Evolutionary conservation across 176 grass and related monocot species (phyloP), one percentile per base, ranked within the genome.

Genomic region (Phragmites australis): DNA sequence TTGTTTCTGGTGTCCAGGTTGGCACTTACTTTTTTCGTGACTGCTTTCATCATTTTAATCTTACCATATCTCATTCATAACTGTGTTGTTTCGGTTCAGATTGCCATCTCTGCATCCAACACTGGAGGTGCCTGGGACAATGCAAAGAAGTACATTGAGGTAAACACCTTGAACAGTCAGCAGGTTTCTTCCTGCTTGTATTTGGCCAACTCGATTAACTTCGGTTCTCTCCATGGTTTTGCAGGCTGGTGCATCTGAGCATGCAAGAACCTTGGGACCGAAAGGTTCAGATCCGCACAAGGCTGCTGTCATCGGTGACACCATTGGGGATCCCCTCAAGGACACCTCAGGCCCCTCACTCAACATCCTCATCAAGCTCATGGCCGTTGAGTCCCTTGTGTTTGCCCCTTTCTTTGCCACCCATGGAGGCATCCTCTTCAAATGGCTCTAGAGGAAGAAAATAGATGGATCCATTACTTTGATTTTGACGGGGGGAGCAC

Each of bases 281-380:
- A 97, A 97, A 81, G 94, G 94, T 68, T 97, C 94, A 15, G 94
- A 90, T 58, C 72, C 87, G 16, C 94, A 97, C 89, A 97, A 94
- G 82, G 94, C 94, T 72, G 94, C 94, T 4, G 94, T 97, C 18
- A 97, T 97, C 4, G 94, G 94, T 11, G 94, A 97, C 89, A 97
- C 94, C 60, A 93, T 97, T 9, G 94, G 94, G 0, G 94, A 97
- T 65, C 94, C 94, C 52, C 88, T 97, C 54, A 97, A 97, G 79
- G 94, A 97, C 75, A 97, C 94, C 45, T 97, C 94, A 0, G 94
- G 94, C 23, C 94, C 94, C 14, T 97, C 94, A 0, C 87, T 97
- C 30, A 93, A 97, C 87, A 97, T 97, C 79, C 89, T 93, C 41
- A 97, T 97, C 87, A 97, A 97, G 91, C 94, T 97, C 74, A 97